Conservation (phyloP, 2,329 filamentous ascomycete genomes). For the Phaeosphaeriaceae sp. region DNA sequence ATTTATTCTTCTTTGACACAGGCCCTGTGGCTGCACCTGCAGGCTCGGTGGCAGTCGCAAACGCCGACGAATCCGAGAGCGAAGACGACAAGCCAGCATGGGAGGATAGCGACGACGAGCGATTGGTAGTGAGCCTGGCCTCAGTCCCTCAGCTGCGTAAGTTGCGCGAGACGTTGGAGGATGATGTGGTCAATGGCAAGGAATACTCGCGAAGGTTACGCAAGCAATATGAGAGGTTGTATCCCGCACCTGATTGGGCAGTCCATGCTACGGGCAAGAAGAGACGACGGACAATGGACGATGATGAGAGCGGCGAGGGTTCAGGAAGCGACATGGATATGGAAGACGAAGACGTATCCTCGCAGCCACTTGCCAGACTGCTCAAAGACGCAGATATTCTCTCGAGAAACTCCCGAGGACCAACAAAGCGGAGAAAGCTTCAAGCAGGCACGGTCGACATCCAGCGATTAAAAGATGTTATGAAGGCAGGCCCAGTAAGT, state of each 20-base stretch:
- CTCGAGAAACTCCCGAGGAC: conserved; percentile 57
- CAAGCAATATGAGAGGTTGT: conserved; percentile 73
- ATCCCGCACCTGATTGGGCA: conserved; percentile 69
- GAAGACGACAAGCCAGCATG: conserved; percentile 67
- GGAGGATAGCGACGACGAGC: conserved; percentile 96
- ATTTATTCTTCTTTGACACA: conserved; percentile 85
- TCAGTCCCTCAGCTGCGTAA: conserved; percentile 79
- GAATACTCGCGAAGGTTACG: conserved; percentile 85
- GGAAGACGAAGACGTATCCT: conserved; percentile 60
- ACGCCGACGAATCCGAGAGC: conserved; percentile 49
- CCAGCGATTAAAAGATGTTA: conserved; percentile 85
- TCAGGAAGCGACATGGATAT: conserved; percentile 64
- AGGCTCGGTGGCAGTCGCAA: conserved; percentile 49
- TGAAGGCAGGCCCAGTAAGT: conserved; percentile 72
- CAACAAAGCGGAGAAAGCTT: conserved; percentile 71
- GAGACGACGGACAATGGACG: conserved; percentile 54
- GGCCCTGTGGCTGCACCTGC: conserved; percentile 57
- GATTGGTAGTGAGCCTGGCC: conserved; percentile 81
- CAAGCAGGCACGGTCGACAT: conserved; percentile 90
- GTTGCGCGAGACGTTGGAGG: conserved; percentile 77
- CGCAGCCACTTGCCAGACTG: conserved; percentile 79
- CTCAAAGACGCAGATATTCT: conserved; percentile 77
- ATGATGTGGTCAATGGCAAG: conserved; percentile 84
- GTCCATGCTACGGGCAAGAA: conserved; percentile 54
- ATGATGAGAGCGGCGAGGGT: conserved; percentile 53